phyloP scores from a whole-genome alignment of 1,284 basidiomycete species.

The Abortiporus biennis region DNA sequence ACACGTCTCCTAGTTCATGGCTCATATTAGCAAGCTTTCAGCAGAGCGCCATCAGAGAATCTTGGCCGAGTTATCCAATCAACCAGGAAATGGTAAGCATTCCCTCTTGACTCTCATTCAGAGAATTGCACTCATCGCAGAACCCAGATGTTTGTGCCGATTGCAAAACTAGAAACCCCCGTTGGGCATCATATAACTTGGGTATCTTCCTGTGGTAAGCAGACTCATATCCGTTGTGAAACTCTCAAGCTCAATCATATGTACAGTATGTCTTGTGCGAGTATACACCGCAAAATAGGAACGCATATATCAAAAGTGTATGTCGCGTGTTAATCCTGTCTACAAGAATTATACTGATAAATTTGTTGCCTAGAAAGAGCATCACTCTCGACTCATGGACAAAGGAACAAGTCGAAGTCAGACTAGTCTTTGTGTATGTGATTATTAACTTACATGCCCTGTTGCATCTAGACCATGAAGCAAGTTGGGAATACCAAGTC shows the following conservation, averaged over 20 bases:
- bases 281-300: constrained; percentile 84
- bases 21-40: constrained; percentile 42
- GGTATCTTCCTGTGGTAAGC: constrained; percentile 77
- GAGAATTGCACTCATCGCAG: background rate
- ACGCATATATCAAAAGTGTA: constrained; percentile 84
- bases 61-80: constrained; percentile 57
- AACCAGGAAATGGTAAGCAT: constrained; percentile 70
- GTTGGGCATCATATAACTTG: constrained; percentile 81
- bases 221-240: constrained; percentile 5
- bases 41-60: constrained; percentile 65
- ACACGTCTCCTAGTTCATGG: no score
- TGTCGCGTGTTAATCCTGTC: constrained; percentile 20
- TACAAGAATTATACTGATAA: constrained; percentile 4
- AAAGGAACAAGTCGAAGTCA: constrained; percentile 79
- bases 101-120: constrained; percentile 11
- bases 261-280: constrained; percentile 71
- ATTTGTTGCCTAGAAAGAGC: constrained; percentile 58
- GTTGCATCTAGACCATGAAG: constrained; percentile 57
- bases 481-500: constrained; percentile 72
- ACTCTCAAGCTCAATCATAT: background rate
- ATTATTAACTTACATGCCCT: constrained; percentile 8
- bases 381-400: constrained; percentile 80
- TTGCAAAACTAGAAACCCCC: constrained; percentile 69
- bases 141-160: constrained; percentile 74
- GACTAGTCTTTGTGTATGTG: constrained; percentile 17